Evolutionary conservation across 2,329 filamentous ascomycete species (phyloP), one percentile per base, ranked within the genome.

Genomic region (Apiospora koreana): DNA sequence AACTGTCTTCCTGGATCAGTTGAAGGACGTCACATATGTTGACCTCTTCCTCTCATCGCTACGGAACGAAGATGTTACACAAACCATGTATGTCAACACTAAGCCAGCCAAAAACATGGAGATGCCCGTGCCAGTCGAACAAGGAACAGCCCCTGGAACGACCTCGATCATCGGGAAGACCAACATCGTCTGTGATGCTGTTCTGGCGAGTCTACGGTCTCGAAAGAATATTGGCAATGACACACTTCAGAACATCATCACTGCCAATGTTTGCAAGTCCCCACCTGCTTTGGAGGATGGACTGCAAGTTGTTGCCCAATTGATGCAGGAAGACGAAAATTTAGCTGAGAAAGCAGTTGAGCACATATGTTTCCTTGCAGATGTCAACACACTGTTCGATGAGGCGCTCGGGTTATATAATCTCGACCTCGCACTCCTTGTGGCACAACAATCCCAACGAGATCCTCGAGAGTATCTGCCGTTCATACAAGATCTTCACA

Each of bases 301-400:
- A 2, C 85, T 99, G 67, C 83, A 83, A 2, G 89, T 98, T 42
- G 93, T 98, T 43, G 92, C 94, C 4, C 87, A 91, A 69, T 83
- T 99, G 45, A 88, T 90, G 85, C 86, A 88, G 69, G 87, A 92
- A 74, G 89, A 92, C 67, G 85, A 89, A 54, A 87, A 90, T 68
- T 86, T 95, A 74, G 94, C 94, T 0, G 95, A 98, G 75, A 92
- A 92, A 79, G 95, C 95, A 0, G 92, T 98, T 28, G 94, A 98
- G 79, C 96, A 99, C 77, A 98, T 99, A 71, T 98, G 94, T 85
- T 99, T 99, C 85, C 87, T 99, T 54, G 94, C 95, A 0, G 96
- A 99, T 80, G 92, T 97, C 64, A 97, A 98, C 79, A 91, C 91
- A 48, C 88, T 99, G 0, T 99, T 97, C 77, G 94, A 98, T 72